Evolutionary conservation across 2,329 filamentous ascomycete genomes (phyloP).

Genomic region (Dothideomycetes sp.): DNA sequence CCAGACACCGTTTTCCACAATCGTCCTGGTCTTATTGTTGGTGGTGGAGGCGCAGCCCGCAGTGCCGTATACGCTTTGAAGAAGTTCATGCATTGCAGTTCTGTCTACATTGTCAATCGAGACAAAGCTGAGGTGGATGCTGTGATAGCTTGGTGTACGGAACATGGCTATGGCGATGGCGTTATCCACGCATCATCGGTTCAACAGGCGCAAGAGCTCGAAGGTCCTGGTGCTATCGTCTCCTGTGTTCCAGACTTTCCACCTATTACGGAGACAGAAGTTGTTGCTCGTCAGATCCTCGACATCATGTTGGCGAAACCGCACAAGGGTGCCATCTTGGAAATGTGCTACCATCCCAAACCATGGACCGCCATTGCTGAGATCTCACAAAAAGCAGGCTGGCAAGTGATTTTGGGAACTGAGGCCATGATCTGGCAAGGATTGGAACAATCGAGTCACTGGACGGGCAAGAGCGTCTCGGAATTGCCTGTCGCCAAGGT

Average conservation of each 20-base stretch:
- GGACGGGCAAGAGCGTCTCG: conserved; percentile 53
- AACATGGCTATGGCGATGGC: conserved; percentile 49
- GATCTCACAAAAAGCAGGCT: conserved; percentile 52
- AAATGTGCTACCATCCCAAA: conserved; percentile 75
- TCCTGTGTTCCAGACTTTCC: conserved; percentile 68
- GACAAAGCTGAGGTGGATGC: conserved; percentile 57
- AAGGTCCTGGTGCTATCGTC: conserved; percentile 56
- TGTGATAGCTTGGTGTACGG: conserved; percentile 55
- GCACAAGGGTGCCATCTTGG: conserved; percentile 57
- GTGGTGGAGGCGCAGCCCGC: conserved; percentile 69
- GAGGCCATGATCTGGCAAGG: conserved; percentile 73
- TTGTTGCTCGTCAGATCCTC: conserved; percentile 47
- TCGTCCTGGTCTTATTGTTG: conserved; percentile 62
- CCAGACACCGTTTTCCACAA: conserved; percentile 44
- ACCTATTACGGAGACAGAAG: conserved; percentile 56
- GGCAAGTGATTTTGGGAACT: conserved; percentile 66
- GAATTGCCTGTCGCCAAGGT: conserved; percentile 53
- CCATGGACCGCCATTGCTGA: conserved; percentile 59
- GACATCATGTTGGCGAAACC: conserved; percentile 41
- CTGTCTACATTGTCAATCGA: conserved; percentile 70
- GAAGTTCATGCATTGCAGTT: conserved; percentile 57
- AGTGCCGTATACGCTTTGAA: conserved; percentile 72
- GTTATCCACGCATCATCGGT: conserved; percentile 54
- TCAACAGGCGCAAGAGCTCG: conserved; percentile 49
- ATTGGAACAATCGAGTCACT: conserved; percentile 51